These are phyloP conservation scores for Monosporascus sp. DNA, from an alignment of 2,329 filamentous ascomycete genomes.

Conservation along the genomic window DNA sequence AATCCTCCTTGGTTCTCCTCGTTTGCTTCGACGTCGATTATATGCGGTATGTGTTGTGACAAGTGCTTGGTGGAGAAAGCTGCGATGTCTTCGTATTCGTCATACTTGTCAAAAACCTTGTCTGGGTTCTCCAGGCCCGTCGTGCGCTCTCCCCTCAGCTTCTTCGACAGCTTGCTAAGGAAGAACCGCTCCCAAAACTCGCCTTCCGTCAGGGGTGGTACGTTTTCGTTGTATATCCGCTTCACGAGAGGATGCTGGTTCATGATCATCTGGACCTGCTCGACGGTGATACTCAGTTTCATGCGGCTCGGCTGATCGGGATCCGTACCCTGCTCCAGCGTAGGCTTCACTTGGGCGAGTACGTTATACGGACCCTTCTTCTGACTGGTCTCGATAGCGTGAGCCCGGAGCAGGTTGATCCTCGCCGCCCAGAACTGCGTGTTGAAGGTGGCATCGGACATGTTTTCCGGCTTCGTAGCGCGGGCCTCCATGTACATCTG, in stretches of 20 bases:
- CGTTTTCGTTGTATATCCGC: conserved; percentile 87
- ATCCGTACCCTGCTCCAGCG: conserved; percentile 48
- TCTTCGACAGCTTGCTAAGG: conserved; percentile 82
- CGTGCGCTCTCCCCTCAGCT: conserved; percentile 83
- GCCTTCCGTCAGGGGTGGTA: conserved; percentile 71
- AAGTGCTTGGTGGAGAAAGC: conserved; percentile 48
- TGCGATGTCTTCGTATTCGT: conserved; percentile 63
- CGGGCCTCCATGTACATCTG: conserved; percentile 85
- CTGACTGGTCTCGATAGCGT: conserved; percentile 85
- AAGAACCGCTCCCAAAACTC: conserved; percentile 96
- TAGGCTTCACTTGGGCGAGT: conserved; percentile 79
- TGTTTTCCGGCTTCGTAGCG: conserved; percentile 75
- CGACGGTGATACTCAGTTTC: conserved; percentile 79
- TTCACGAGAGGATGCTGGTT: conserved; percentile 87
- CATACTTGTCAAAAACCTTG: conserved; percentile 78
- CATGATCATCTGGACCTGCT: conserved; percentile 91
- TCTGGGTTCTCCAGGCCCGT: conserved; percentile 72
- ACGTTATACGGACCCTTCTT: conserved; percentile 90
- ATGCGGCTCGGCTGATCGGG: conserved; percentile 48
- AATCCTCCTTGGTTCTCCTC: conserved; percentile 89
- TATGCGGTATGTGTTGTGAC: conserved; percentile 70
- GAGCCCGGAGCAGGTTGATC: conserved; percentile 76
- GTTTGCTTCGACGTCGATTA: conserved; percentile 89
- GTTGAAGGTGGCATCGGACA: conserved; percentile 77
- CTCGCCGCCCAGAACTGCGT: conserved; percentile 92